Percentiles rank a stretch among this genome's conserved stretches.
These are phyloP conservation scores for Floccularia luteovirens DNA, from an alignment of 768 basidiomycete genomes.

Conservation along the genomic window DNA sequence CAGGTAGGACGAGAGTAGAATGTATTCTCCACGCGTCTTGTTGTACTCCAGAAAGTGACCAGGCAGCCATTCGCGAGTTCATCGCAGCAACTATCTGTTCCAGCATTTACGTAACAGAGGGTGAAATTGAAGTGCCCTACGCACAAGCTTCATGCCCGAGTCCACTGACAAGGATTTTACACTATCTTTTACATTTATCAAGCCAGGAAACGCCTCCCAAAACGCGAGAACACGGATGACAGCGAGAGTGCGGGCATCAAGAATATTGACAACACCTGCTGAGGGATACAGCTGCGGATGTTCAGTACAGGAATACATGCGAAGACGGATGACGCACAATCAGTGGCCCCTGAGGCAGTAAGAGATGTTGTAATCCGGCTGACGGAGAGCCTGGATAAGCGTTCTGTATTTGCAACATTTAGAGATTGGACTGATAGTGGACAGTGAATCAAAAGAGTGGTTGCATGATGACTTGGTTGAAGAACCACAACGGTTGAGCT, in stretches of 20 bases:
- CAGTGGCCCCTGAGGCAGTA: slow-evolving; percentile 45
- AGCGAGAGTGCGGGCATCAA: slow-evolving; percentile 59
- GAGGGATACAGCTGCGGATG: slow-evolving; percentile 80
- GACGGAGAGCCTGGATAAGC: slow-evolving; percentile 41
- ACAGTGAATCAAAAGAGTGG: too few relatives aligned
- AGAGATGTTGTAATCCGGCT: slow-evolving; percentile 47
- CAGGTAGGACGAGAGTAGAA: slow-evolving; percentile 66
- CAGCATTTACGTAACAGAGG: slow-evolving; percentile 6
- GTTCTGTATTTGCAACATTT: slow-evolving; percentile 35
- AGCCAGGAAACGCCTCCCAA: slow-evolving; percentile 74
- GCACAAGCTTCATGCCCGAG: slow-evolving; percentile 73
- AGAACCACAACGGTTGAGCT: too few relatives aligned
- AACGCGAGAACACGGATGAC: slow-evolving; percentile 70
- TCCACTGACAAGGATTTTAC: slow-evolving; percentile 67
- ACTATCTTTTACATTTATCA: slow-evolving; percentile 28
- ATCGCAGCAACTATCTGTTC: slow-evolving; percentile 68
- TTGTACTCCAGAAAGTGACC: slow-evolving; percentile 66
- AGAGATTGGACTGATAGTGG: too few relatives aligned
- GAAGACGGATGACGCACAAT: slow-evolving; percentile 37
- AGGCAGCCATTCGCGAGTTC: slow-evolving; percentile 62
- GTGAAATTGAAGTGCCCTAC: slow-evolving; percentile 18
- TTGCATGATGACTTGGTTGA: too few relatives aligned
- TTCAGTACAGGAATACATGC: too few relatives aligned
- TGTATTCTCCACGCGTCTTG: slow-evolving; percentile 71
- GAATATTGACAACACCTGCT: slow-evolving; percentile 59